phyloP scores from a whole-genome alignment of 2,329 filamentous ascomycete species.

The Pseudogymnoascus sp. region DNA sequence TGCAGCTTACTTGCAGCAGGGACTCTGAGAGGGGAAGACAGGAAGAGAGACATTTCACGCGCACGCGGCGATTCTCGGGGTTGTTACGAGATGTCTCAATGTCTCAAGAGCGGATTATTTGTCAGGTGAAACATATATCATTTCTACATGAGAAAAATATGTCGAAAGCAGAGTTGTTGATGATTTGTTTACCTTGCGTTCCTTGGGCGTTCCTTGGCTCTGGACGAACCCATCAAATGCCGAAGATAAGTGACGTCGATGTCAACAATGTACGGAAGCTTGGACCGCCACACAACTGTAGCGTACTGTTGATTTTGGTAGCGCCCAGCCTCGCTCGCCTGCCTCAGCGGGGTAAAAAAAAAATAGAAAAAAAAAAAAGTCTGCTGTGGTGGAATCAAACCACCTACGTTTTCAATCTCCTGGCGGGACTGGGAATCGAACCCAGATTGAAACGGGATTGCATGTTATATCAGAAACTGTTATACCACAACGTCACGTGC shows the following conservation, averaged over 20 bases:
- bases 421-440: slow-evolving; percentile 10
- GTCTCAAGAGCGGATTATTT: neutral
- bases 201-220: neutral
- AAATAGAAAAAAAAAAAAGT: neutral
- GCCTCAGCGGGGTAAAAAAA: neutral
- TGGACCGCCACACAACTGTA: no score
- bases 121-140: neutral
- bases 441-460: slow-evolving; percentile 10
- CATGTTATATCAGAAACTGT: slow-evolving; percentile 1
- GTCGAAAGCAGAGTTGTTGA: neutral
- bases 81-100: neutral
- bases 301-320: neutral
- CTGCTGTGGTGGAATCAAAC: neutral
- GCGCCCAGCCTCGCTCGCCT: neutral
- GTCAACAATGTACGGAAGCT: neutral
- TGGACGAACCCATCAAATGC: neutral
- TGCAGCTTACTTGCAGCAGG: neutral
- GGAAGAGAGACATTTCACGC: neutral
- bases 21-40: neutral
- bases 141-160: neutral
- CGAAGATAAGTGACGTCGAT: neutral
- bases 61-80: neutral
- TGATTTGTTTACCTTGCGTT: neutral
- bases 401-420: neutral
- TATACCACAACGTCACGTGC: slow-evolving; percentile 10